Evolutionary conservation across 208 protist genomes (phyloP).

Genomic region (Lotmaria passim): DNA sequence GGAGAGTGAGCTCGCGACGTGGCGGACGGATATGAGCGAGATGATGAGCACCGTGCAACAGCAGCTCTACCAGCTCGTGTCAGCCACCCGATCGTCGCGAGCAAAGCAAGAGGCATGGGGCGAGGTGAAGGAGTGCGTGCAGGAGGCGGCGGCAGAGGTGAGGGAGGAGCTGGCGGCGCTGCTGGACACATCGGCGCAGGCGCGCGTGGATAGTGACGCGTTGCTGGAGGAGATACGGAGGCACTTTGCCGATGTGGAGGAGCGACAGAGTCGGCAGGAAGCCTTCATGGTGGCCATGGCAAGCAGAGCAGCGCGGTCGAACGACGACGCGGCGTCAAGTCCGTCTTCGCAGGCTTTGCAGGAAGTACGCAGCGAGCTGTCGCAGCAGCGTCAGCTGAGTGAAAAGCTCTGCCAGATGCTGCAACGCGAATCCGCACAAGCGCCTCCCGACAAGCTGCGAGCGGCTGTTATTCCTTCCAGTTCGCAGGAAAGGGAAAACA

Average conservation of each 20-base stretch:
- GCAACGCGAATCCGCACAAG: not conserved
- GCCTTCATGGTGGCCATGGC: slow-evolving; percentile 8
- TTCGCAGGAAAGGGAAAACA: too few species aligned
- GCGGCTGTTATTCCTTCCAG: not conserved
- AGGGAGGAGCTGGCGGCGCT: slow-evolving; percentile 5
- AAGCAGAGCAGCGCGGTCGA: not conserved
- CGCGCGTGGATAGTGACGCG: slow-evolving; percentile 12
- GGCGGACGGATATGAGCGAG: slow-evolving; percentile 14
- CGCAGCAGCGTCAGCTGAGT: slow-evolving; percentile 7
- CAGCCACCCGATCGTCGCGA: not conserved
- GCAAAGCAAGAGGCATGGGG: not conserved
- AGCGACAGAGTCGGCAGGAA: slow-evolving; percentile 21
- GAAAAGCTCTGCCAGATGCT: not conserved
- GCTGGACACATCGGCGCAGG: slow-evolving; percentile 16
- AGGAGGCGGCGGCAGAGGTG: slow-evolving; percentile 5
- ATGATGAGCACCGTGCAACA: slow-evolving; percentile 14
- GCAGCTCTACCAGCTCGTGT: slow-evolving; percentile 23
- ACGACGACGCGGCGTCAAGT: not conserved
- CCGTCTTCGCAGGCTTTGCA: not conserved
- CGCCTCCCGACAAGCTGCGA: not conserved
- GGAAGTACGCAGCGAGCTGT: not conserved
- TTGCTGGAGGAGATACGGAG: slow-evolving; percentile 3
- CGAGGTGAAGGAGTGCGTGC: slow-evolving; percentile 14
- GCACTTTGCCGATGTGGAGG: slow-evolving; percentile 14
- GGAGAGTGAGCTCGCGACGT: slow-evolving; percentile 14